Conservation (phyloP, 73 alveolate species). For the Vitrella brassicaformis region DNA sequence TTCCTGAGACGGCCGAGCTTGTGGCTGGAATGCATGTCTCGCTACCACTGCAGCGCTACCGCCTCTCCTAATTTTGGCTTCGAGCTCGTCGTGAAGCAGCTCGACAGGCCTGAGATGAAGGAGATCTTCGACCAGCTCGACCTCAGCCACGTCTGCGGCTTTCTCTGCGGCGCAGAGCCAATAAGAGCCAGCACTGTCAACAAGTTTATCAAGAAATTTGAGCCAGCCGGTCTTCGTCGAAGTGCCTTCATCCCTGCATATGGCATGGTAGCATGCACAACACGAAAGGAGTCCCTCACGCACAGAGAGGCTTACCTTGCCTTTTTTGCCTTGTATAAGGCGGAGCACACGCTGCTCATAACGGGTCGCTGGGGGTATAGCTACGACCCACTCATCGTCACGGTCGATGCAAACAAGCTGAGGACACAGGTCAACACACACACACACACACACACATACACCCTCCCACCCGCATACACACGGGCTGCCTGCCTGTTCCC, state of each 20-base stretch:
- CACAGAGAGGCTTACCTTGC: not conserved
- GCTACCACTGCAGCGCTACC: not conserved
- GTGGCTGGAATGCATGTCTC: not conserved
- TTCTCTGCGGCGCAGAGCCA: not conserved
- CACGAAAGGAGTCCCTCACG: not conserved
- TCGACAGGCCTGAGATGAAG: too few species aligned
- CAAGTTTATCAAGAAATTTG: not conserved
- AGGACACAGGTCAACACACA: not conserved
- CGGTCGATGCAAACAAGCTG: not conserved
- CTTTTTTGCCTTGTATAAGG: not conserved
- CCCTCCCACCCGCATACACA: not conserved
- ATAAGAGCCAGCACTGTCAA: not conserved
- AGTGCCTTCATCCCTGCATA: not conserved
- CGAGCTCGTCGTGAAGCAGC: not conserved
- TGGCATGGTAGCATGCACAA: not conserved
- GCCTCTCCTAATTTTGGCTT: not conserved
- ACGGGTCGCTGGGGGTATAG: not conserved
- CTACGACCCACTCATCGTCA: not conserved
- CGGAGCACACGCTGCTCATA: not conserved
- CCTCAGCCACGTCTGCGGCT: not conserved
- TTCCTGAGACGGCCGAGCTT: not conserved
- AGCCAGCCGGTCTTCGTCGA: not conserved
- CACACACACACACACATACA: not conserved
- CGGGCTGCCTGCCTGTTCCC: too few species aligned
- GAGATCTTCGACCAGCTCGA: not conserved